Evolutionary conservation across 805 yeast species (phyloP).

Genomic region (Suhomyces sp.): DNA sequence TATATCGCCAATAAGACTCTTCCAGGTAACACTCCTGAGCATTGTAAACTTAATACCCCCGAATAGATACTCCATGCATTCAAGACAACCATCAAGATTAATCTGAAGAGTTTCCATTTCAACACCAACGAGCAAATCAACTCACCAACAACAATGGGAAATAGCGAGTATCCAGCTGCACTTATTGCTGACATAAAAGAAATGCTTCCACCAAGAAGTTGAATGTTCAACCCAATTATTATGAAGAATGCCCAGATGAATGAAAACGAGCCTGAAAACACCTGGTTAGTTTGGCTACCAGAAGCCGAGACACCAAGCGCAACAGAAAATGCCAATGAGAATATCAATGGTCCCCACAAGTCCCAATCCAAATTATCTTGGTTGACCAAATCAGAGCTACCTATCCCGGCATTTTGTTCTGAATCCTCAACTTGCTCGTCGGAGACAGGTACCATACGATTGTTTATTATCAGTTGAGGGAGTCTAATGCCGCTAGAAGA

Average conservation of each 20-base stretch:
- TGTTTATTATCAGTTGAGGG: conserved; percentile 32
- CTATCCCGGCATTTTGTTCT: conserved; percentile 26
- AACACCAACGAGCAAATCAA: conserved; percentile 46
- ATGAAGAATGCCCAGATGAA: conserved; percentile 63
- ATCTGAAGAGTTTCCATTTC: conserved; percentile 48
- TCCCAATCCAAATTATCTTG: conserved; percentile 52
- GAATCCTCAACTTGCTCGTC: conserved; percentile 14
- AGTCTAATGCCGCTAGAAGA: conserved; percentile 33
- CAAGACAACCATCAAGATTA: conserved; percentile 45
- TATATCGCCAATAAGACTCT: conserved; percentile 61
- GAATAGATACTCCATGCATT: conserved; percentile 66
- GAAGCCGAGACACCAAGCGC: conserved; percentile 50
- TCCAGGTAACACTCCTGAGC: conserved; percentile 65
- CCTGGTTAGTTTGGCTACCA: conserved; percentile 44
- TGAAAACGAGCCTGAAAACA: conserved; percentile 64
- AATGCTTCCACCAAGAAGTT: conserved; percentile 59
- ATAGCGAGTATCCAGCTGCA: conserved; percentile 68
- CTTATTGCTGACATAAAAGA: conserved; percentile 68
- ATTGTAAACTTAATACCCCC: conserved; percentile 58
- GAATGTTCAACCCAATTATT: conserved; percentile 62
- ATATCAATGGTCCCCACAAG: conserved; percentile 71
- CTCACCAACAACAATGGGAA: conserved; percentile 61
- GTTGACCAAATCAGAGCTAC: conserved; percentile 10
- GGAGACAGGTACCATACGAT: conserved; percentile 28
- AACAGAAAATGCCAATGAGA: conserved; percentile 56